Base-by-base conservation (phyloP, 164 flowering plant species). In the Echeveria elegans region DNA sequence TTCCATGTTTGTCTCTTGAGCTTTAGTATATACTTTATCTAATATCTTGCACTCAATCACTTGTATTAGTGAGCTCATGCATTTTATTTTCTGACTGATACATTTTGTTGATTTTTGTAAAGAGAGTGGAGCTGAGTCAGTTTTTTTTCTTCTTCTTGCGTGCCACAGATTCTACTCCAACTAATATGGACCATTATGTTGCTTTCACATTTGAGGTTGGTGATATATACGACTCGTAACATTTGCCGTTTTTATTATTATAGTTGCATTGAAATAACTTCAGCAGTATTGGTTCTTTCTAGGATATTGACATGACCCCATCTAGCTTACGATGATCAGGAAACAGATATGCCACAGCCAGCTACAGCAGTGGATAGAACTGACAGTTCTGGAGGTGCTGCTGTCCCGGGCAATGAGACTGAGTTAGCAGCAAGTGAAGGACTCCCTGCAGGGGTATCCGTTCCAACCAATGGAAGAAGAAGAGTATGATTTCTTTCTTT, bases 191-290 rank as follows among this genome's bases (percentile, higher is more conserved):
- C 74, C 82, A 75, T 45, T 91, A 82, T 77, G 66, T 89, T 69
- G 77, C 78, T 43, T 73, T 89, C 64, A 69, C 80, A 43, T 76
- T 89, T 61, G 78, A 83, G 50, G 97, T 87, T 86, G 96, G 89
- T 32, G 48, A 15, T 18, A 24, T 8, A 53, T 62, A 18, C 40
- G 7, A 36, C 15, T 36, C 43, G 11, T n/a, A 16, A 41, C 9
- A 31, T 23, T 23, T 5, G 63, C 16, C 23, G 18, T 38, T 61
- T 62, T 28, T 38, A n/a, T 14, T 32, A 5, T 23, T 16, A 47
- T 16, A 37, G 56, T 37, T 26, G 38, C 45, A 34, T 8, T 41
- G 21, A 26, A 43, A 65, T 15, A 37, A 10, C 19, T 21, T 5
- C n/a, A n/a, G n/a, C n/a, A n/a, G 11, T 28, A 2, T 56, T 56